Evolutionary conservation across 192 early-diverging fungal species (phyloP).

Genomic region (Linnemannia elongata): DNA sequence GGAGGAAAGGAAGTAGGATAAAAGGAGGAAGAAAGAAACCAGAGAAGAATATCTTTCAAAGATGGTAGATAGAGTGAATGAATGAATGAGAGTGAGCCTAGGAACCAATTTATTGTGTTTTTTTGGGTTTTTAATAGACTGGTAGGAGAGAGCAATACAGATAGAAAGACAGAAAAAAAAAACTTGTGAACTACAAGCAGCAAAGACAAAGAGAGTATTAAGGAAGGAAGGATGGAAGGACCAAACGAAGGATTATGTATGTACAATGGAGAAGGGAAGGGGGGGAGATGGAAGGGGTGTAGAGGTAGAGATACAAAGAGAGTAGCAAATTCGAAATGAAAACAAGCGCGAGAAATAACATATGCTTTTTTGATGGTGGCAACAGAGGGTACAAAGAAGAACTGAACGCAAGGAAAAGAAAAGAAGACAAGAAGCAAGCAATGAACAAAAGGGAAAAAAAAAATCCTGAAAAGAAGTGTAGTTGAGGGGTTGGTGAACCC

Average conservation of each 20-base stretch:
- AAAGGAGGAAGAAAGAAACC: not conserved
- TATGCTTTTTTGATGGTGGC: not conserved
- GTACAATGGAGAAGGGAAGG: not conserved
- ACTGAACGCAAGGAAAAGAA: not conserved
- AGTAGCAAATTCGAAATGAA: not conserved
- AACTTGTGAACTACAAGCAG: not conserved
- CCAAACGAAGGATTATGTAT: not conserved
- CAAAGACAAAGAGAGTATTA: not conserved
- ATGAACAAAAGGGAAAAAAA: too few species aligned
- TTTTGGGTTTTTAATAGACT: slow-evolving; percentile 6
- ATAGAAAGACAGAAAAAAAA: not conserved
- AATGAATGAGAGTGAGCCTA: not conserved
- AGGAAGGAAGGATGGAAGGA: not conserved
- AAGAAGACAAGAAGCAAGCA: not conserved
- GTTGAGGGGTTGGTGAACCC: too few species aligned
- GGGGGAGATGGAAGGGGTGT: not conserved
- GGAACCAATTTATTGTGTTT: not conserved
- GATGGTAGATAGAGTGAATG: not conserved
- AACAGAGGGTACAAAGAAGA: not conserved
- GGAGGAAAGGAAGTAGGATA: too few species aligned
- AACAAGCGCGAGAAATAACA: not conserved
- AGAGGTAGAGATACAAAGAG: not conserved
- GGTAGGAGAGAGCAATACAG: not conserved
- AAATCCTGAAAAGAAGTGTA: too few species aligned
- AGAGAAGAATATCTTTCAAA: not conserved